Evolutionary conservation across 176 grass and related monocot genomes (phyloP).

Genomic region (Aegilops sharonensis): DNA sequence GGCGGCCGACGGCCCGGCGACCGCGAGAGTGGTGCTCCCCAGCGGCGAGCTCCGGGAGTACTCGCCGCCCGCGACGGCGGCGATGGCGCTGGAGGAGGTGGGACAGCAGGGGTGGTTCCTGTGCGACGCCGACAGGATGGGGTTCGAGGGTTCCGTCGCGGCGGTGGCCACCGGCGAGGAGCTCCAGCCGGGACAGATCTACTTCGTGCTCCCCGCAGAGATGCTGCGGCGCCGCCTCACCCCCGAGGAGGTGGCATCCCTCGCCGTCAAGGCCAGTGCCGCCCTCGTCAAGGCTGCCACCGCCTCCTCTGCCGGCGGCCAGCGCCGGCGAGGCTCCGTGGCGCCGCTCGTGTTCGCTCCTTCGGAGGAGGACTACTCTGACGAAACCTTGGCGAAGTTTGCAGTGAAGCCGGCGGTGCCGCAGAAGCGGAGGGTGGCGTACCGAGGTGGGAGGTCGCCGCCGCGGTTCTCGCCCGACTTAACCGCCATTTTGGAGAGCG

Average conservation of each 20-base stretch:
- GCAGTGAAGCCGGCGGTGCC: neutral
- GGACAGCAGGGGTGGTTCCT: constrained; percentile 45
- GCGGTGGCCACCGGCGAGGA: constrained; percentile 30
- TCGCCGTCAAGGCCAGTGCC: constrained; percentile 64
- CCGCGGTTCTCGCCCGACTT: constrained; percentile 65
- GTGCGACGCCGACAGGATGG: constrained; percentile 86
- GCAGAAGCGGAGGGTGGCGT: constrained; percentile 22
- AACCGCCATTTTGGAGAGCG: constrained; percentile 57
- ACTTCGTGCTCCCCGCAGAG: constrained; percentile 66
- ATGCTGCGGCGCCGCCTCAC: constrained; percentile 50
- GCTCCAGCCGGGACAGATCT: constrained; percentile 75
- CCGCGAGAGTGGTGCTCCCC: constrained; percentile 60
- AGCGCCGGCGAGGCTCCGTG: constrained; percentile 38
- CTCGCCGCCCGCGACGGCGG: constrained; percentile 36
- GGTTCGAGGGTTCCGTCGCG: constrained; percentile 45
- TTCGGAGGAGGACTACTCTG: constrained; percentile 27
- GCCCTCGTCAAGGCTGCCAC: constrained; percentile 42
- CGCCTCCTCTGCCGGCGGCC: neutral
- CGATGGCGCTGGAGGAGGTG: constrained; percentile 43
- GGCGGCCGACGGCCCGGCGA: constrained; percentile 25
- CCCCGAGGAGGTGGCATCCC: constrained; percentile 61
- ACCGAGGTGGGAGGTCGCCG: constrained; percentile 16
- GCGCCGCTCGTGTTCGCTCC: constrained; percentile 64
- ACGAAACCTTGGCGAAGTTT: neutral
- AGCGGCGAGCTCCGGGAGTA: constrained; percentile 70